phyloP scores from a whole-genome alignment of 495 filamentous ascomycete genomes.

The Hamigera avellanea region DNA sequence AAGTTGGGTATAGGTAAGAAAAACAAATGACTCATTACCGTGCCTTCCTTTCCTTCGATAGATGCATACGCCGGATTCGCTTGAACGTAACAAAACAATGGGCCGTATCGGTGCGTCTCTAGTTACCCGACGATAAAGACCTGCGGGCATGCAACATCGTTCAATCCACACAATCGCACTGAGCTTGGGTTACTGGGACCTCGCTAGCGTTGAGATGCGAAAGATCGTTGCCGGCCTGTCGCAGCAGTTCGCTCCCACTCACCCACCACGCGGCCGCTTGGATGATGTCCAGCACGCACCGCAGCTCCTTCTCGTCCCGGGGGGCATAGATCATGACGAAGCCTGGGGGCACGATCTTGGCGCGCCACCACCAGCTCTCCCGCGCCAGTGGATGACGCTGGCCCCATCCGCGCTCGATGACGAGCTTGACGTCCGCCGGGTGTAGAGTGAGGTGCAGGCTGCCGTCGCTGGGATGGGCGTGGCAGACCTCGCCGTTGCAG shows the following conservation, averaged over 20 bases:
- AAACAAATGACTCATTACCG: too few species aligned
- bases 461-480: conserved; percentile 60
- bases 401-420: conserved; percentile 70
- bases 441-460: conserved; percentile 70
- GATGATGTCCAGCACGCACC: conserved; percentile 54
- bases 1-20: too few species aligned
- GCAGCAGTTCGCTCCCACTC: conserved; percentile 23
- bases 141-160: too few species aligned
- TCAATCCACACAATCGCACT: too few species aligned
- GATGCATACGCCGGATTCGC: too few species aligned
- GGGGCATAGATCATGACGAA: conserved; percentile 81
- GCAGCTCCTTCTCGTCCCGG: conserved; percentile 49
- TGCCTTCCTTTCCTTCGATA: too few species aligned
- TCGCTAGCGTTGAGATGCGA: neutral
- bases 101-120: too few species aligned
- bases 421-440: conserved; percentile 59
- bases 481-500: conserved; percentile 64
- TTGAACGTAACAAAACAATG: too few species aligned
- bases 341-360: conserved; percentile 50
- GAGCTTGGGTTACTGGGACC: too few species aligned
- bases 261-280: conserved; percentile 62
- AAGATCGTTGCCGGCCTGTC: neutral
- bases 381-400: conserved; percentile 69
- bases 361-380: conserved; percentile 34
- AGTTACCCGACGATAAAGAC: too few species aligned